Evolutionary conservation across 176 grass and related monocot species (phyloP), one percentile per base, ranked within the genome.

Genomic region (Musa itinerans): DNA sequence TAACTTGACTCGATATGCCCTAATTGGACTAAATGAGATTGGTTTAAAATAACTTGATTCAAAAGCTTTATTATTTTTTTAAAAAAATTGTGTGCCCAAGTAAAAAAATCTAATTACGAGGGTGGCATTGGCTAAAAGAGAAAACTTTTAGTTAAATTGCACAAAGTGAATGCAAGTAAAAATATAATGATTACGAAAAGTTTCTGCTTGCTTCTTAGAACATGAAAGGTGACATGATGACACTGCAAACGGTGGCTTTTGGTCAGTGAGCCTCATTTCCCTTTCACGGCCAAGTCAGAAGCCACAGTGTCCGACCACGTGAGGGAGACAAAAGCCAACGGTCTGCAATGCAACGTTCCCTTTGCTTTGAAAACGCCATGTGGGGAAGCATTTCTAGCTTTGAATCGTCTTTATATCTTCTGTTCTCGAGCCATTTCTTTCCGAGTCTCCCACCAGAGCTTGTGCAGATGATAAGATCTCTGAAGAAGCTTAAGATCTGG

Each of bases 401-500:
- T 43, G 3, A 43, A 43, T 43, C 34, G 34, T 43, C 34, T 43
- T 43, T 43, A 43, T 43, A 43, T 43, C 16, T 13, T 68, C 21
- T 11, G 4, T 10, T 43, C 25, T 34, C 2, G 1, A 26, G 12
- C 15, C 3, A 2, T 34, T 34, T 1, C 26, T 10, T 1, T 16
- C 10, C 2, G 3, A 1, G 22, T 66, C 27, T 34, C 2, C 63
- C 63, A 14, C 63, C 1, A 15, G 10, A 22, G 22, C 65, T 8
- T 43, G 3, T 5, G 0, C 34, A 5, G n/a, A 68, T 68, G 65
- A 14, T 68, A 34, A 43, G 65, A 17, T 68, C 65, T 34, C 65
- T 34, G 65, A 68, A 68, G 65, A 68, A 68, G 13, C 26, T 68
- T 26, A 68, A 17, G 65, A 23, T 68, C 65, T 68, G 65, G 65